Evolutionary conservation across 1,284 basidiomycete genomes (phyloP).

Genomic region (Athelia psychrophila): DNA sequence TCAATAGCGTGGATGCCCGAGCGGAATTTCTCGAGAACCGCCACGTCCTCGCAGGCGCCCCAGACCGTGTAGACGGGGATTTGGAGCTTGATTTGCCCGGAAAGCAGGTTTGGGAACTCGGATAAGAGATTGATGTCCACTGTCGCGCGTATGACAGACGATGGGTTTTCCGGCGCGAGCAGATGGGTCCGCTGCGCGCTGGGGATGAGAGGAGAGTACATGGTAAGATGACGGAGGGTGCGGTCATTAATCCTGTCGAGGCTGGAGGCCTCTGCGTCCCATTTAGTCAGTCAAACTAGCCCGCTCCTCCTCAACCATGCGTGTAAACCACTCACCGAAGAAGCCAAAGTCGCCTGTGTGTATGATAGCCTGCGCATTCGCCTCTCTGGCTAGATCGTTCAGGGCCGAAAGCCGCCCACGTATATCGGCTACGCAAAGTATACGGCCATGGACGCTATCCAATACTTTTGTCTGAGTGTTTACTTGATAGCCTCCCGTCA

Average conservation of each 20-base stretch:
- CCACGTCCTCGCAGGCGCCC: constrained; percentile 97
- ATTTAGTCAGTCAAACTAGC: constrained; percentile 10
- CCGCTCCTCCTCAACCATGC: constrained; percentile 4
- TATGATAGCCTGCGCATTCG: constrained; percentile 90
- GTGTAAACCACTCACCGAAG: constrained; percentile 73
- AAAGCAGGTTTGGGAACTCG: constrained; percentile 90
- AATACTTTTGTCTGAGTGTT: constrained; percentile 79
- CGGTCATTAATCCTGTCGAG: constrained; percentile 91
- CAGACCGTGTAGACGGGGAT: constrained; percentile 96
- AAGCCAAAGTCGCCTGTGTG: constrained; percentile 99
- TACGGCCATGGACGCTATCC: constrained; percentile 77
- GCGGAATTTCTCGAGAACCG: constrained; percentile 91
- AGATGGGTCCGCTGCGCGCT: constrained; percentile 80
- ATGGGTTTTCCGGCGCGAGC: constrained; percentile 62
- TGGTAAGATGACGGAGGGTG: constrained; percentile 92
- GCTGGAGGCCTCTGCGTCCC: constrained; percentile 64
- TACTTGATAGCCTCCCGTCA: constrained; percentile 43
- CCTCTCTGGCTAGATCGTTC: constrained; percentile 88
- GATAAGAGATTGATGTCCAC: constrained; percentile 78
- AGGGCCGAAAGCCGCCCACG: constrained; percentile 84
- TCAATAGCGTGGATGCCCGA: constrained; percentile 78
- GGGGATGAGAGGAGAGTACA: constrained; percentile 96
- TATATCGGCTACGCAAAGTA: constrained; percentile 96
- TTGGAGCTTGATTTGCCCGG: constrained; percentile 84
- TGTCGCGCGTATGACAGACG: constrained; percentile 59